Conservation (phyloP, 805 yeast species). For the Scheffersomyces ergatensis region DNA sequence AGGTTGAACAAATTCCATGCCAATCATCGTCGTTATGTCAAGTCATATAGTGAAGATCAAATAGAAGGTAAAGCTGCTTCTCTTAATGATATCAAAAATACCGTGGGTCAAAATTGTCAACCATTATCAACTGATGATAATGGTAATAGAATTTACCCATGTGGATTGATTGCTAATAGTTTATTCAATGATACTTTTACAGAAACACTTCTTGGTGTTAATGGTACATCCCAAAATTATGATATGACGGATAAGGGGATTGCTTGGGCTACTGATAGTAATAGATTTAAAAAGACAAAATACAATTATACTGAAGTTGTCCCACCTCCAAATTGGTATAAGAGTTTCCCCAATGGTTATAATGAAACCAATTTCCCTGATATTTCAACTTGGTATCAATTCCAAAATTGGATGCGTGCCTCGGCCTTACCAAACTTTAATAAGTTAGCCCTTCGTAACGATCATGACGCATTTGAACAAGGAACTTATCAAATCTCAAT, state of each 20-base stretch:
- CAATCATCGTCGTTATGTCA: conserved; percentile 43
- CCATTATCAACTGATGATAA: conserved; percentile 34
- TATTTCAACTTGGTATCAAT: conserved; percentile 40
- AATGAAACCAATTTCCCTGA: conserved; percentile 43
- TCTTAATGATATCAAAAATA: conserved; percentile 29
- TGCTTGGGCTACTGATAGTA: conserved; percentile 38
- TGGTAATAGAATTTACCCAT: conserved; percentile 66
- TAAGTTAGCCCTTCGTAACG: conserved; percentile 60
- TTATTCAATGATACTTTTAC: conserved; percentile 70
- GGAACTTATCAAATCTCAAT: conserved; percentile 66
- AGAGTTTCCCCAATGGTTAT: conserved; percentile 41
- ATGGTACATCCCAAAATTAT: conserved; percentile 32
- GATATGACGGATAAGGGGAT: conserved; percentile 36
- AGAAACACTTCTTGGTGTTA: conserved; percentile 31
- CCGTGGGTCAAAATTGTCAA: conserved; percentile 45
- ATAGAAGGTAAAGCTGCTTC: conserved; percentile 39
- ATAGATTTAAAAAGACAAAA: conserved; percentile 41
- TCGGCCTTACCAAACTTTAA: conserved; percentile 41
- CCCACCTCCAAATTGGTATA: conserved; percentile 48
- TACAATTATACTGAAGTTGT: conserved; percentile 35
- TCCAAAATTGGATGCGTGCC: conserved; percentile 48
- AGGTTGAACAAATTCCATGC: conserved; percentile 40
- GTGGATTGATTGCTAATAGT: conserved; percentile 82
- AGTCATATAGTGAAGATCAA: conserved; percentile 44
- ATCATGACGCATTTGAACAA: conserved; percentile 46